These are phyloP conservation scores for Lichtheimia corymbifera DNA, from an alignment of 371 early-diverging fungal species.

Conservation along the genomic window DNA sequence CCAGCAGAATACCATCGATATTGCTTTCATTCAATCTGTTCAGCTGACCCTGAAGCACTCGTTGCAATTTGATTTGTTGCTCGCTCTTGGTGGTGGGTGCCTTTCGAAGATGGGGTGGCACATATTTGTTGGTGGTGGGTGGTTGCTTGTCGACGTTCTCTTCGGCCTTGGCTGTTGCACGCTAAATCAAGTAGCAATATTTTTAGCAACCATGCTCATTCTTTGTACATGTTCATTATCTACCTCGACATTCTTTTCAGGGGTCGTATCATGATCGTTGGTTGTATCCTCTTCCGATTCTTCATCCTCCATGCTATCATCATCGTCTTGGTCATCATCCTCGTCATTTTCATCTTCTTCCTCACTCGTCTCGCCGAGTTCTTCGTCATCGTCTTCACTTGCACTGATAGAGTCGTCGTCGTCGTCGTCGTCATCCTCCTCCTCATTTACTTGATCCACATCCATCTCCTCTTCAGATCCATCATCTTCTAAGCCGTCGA, in stretches of 20 bases:
- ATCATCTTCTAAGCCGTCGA: constrained; percentile 31
- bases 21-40: constrained; percentile 91
- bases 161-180: constrained; percentile 3
- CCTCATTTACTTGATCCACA: constrained; percentile 25
- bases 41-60: constrained; percentile 83
- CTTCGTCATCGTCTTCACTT: constrained; percentile 2
- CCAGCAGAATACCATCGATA: constrained; percentile 80
- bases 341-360: constrained; percentile 7
- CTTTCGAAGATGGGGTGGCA: constrained; percentile 90
- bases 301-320: constrained; percentile 31
- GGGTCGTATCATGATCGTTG: background rate
- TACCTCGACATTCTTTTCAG: constrained; percentile 2
- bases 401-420: constrained; percentile 6
- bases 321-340: constrained; percentile 9
- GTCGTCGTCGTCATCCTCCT: constrained; percentile 18
- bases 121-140: constrained; percentile 59
- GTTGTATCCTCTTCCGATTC: constrained; percentile 31
- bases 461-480: constrained; percentile 28
- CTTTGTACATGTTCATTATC: constrained; percentile 11
- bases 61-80: constrained; percentile 68
- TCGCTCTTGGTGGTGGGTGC: constrained; percentile 56
- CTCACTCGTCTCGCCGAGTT: background rate
- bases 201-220: background rate
- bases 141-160: constrained; percentile 18
- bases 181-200: background rate